Evolutionary conservation across 768 basidiomycete species (phyloP).

Genomic region (Suillus paluster): DNA sequence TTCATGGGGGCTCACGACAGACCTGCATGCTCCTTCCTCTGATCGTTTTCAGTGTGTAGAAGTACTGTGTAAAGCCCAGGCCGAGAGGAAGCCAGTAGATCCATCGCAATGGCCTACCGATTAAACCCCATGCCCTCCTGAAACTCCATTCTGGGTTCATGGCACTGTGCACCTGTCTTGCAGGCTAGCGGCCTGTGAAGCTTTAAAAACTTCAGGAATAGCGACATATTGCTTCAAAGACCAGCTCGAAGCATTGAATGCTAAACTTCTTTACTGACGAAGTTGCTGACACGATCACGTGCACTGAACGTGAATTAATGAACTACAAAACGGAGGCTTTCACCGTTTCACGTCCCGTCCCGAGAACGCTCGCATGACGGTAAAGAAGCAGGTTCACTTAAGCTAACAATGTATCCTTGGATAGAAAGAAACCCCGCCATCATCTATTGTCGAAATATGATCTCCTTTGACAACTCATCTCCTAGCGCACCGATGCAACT

Average conservation of each 20-base stretch:
- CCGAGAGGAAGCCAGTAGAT: constrained; percentile 62
- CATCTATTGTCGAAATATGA: constrained; percentile 39
- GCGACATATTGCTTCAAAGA: neutral
- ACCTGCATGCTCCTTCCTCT: constrained; percentile 80
- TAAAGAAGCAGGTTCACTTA: neutral
- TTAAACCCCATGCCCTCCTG: neutral
- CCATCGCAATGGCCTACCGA: neutral
- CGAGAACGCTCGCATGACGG: neutral
- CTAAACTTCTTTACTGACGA: no score
- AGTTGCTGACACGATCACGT: no score
- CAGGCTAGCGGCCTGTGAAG: neutral
- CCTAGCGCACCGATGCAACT: constrained; percentile 52
- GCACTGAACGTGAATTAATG: no score
- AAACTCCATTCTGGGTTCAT: neutral
- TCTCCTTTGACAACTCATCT: constrained; percentile 42
- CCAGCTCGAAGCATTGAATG: no score
- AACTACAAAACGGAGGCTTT: no score
- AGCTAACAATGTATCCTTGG: neutral
- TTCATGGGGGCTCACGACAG: constrained; percentile 14
- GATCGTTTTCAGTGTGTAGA: constrained; percentile 57
- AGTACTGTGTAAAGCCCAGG: constrained; percentile 51
- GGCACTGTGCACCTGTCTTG: neutral
- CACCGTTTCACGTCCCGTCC: no score
- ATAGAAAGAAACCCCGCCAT: neutral
- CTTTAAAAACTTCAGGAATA: neutral